These are phyloP conservation scores for Speleostelium caveatum DNA, from an alignment of 78 protist genomes.

Conservation along the genomic window DNA sequence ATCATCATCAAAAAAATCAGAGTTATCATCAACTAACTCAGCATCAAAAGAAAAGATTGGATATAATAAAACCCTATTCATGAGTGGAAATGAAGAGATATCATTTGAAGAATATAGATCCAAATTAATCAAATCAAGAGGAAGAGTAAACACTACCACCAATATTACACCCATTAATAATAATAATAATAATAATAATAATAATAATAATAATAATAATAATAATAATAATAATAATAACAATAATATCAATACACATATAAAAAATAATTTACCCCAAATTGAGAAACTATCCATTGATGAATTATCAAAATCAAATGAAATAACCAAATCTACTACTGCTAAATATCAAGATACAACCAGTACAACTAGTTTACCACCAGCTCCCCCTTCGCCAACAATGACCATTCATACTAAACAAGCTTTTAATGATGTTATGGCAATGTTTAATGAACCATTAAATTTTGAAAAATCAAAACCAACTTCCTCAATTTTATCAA, in stretches of 20 bases:
- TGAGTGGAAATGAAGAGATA: conserved; percentile 14
- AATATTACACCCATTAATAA: neutral
- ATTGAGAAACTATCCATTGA: neutral
- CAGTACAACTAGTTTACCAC: neutral
- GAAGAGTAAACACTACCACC: neutral
- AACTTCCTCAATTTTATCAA: neutral
- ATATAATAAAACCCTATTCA: conserved; percentile 52
- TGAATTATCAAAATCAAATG: conserved; percentile 15
- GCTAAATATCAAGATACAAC: neutral
- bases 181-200: neutral
- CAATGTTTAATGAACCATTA: conserved; percentile 68
- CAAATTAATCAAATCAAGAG: neutral
- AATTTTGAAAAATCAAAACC: conserved; percentile 15
- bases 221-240: neutral
- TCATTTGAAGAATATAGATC: conserved; percentile 67
- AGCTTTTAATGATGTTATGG: conserved; percentile 73
- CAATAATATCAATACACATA: conserved; percentile 6
- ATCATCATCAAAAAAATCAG: neutral
- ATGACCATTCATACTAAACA: conserved; percentile 73
- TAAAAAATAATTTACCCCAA: conserved; percentile 3
- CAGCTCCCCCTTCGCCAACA: conserved; percentile 54
- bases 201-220: neutral
- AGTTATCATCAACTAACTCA: neutral
- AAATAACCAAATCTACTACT: no score
- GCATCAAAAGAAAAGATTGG: conserved; percentile 43